Evolutionary conservation across 768 basidiomycete genomes (phyloP).

Genomic region (Coprinellus micaceus): DNA sequence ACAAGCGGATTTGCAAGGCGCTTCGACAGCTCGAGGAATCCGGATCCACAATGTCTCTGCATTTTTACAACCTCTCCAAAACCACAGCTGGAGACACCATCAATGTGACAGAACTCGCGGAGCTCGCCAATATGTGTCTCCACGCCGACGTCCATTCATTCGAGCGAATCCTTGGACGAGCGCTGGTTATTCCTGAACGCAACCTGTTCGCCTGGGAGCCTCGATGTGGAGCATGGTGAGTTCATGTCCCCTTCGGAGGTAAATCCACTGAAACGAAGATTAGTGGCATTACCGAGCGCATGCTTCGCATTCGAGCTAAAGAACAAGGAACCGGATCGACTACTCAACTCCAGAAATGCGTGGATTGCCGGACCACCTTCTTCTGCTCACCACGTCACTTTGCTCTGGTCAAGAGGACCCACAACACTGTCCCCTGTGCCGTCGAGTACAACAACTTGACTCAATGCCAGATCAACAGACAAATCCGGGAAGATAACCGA

Average conservation of each 20-base stretch:
- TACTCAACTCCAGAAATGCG: slow-evolving; percentile 20
- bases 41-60: slow-evolving; percentile 10
- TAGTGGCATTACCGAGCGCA: slow-evolving; percentile 25
- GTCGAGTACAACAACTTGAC: slow-evolving; percentile 22
- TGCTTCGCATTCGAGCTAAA: slow-evolving; percentile 21
- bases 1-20: slow-evolving; percentile 32
- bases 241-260: neutral
- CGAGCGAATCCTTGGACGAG: slow-evolving; percentile 14
- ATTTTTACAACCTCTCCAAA: slow-evolving; percentile 11
- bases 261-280: neutral
- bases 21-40: slow-evolving; percentile 20
- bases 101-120: slow-evolving; percentile 15
- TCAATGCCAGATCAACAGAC: slow-evolving; percentile 27
- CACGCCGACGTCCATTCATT: slow-evolving; percentile 10
- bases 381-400: slow-evolving; percentile 28
- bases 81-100: slow-evolving; percentile 10
- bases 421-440: slow-evolving; percentile 17
- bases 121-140: slow-evolving; percentile 9
- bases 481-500: slow-evolving; percentile 20
- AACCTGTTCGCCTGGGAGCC: slow-evolving; percentile 27
- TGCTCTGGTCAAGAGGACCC: slow-evolving; percentile 15
- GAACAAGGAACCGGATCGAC: slow-evolving; percentile 1
- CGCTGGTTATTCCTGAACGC: slow-evolving; percentile 18
- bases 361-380: slow-evolving; percentile 23
- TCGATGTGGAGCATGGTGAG: slow-evolving; percentile 28